These are phyloP conservation scores for Ustilago shanxiensis DNA, from an alignment of 1,284 basidiomycete species.

Conservation along the genomic window DNA sequence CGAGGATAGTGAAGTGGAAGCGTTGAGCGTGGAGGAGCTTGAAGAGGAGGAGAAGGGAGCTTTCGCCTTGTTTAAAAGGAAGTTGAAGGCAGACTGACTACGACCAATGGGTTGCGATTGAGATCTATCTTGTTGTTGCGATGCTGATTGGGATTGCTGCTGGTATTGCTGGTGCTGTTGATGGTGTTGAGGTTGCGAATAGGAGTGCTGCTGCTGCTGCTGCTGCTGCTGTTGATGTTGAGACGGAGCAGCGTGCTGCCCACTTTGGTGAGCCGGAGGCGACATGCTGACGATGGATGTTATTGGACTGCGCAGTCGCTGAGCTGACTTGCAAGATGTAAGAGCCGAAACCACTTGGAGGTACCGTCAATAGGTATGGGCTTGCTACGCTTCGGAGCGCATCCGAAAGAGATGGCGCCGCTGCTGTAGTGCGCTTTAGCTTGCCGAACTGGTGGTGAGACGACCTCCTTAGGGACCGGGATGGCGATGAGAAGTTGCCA, in stretches of 20 bases:
- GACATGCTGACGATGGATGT: conserved; percentile 21
- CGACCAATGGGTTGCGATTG: conserved; percentile 50
- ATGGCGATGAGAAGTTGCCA: background rate
- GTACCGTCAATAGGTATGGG: background rate
- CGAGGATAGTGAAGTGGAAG: conserved; percentile 55
- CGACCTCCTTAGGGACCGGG: too few relatives aligned
- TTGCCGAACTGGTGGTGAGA: background rate
- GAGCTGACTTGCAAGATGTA: background rate
- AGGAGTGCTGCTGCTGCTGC: conserved; percentile 15
- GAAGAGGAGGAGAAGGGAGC: conserved; percentile 57
- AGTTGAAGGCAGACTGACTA: conserved; percentile 65
- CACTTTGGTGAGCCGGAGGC: conserved; percentile 21
- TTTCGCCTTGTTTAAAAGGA: conserved; percentile 64
- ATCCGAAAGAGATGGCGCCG: background rate
- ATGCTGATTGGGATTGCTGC: conserved; percentile 12
- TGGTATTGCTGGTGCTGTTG: conserved; percentile 17
- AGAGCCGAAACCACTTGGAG: background rate
- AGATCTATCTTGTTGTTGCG: too few relatives aligned
- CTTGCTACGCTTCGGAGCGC: background rate
- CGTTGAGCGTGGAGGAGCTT: conserved; percentile 40
- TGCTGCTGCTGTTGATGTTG: conserved; percentile 21
- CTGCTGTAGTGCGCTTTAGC: background rate
- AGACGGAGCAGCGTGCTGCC: conserved; percentile 23
- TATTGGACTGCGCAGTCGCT: background rate
- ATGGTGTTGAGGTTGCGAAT: conserved; percentile 12